phyloP scores from a whole-genome alignment of 140 eudicot genomes.

The Bidens hawaiensis region DNA sequence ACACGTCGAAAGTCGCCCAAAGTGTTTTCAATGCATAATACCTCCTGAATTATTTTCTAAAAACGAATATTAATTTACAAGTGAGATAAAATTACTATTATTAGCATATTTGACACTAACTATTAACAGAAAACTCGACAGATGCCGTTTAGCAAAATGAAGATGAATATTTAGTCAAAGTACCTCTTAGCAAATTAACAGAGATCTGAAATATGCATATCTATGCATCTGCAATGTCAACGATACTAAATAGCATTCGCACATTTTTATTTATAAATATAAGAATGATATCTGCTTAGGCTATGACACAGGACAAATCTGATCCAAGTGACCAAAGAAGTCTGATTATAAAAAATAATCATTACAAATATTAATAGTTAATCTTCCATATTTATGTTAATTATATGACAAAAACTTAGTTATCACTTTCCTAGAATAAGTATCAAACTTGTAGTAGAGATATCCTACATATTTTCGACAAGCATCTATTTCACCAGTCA shows the following conservation, averaged over 20 bases:
- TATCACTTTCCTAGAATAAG: neutral
- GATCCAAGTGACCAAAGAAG: neutral
- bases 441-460: neutral
- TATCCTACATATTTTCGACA: neutral
- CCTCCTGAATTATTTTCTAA: neutral
- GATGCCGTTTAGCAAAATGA: neutral
- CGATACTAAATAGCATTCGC: neutral
- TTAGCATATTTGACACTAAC: neutral
- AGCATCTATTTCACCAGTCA: neutral
- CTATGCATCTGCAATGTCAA: neutral
- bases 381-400: neutral
- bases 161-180: neutral
- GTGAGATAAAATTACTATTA: neutral
- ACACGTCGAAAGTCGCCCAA: neutral
- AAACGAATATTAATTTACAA: neutral
- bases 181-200: neutral
- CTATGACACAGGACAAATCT: neutral
- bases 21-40: neutral
- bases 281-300: neutral
- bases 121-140: neutral
- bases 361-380: neutral
- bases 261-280: neutral
- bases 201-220: neutral
- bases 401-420: too few relatives aligned
- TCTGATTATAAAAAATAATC: neutral